A percentile compares a stretch with the other conserved stretches of the same genome.
Evolutionary conservation across 257 asterid genomes (phyloP).

Genomic region (Echium plantagineum): DNA sequence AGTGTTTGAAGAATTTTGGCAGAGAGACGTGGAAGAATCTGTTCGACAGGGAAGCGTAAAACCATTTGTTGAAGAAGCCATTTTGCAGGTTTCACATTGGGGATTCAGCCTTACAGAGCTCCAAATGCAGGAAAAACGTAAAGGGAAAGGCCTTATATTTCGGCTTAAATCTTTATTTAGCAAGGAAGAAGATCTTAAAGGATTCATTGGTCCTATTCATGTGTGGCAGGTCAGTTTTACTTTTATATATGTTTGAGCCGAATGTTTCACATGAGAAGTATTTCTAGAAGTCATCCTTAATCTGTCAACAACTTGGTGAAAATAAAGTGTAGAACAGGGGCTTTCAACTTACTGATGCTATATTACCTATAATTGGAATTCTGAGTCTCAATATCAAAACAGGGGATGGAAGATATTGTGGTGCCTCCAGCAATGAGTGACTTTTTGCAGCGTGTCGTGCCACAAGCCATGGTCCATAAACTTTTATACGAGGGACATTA

Average conservation of each 20-base stretch:
- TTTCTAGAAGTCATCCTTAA: background rate
- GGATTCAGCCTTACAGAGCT: constrained; percentile 80
- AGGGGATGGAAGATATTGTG: constrained; percentile 80
- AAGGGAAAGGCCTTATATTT: constrained; percentile 41
- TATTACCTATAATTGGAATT: constrained; percentile 6
- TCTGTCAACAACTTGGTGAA: background rate
- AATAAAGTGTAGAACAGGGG: background rate
- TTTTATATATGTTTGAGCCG: background rate
- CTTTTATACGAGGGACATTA: constrained; percentile 82
- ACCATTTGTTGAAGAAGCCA: constrained; percentile 87
- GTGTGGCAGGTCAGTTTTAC: constrained; percentile 80
- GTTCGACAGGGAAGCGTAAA: constrained; percentile 55
- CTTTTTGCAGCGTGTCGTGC: constrained; percentile 70
- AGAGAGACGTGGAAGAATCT: constrained; percentile 83
- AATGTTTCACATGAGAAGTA: background rate
- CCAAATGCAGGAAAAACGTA: constrained; percentile 35
- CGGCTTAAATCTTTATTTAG: constrained; percentile 63
- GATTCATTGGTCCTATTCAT: constrained; percentile 86
- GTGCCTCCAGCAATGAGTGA: constrained; percentile 84
- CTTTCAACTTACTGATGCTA: background rate
- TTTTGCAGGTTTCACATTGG: constrained; percentile 76
- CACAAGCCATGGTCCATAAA: constrained; percentile 77
- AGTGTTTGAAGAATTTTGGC: constrained; percentile 61
- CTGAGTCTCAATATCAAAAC: constrained; percentile 4
- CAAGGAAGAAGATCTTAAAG: constrained; percentile 40